Percentiles rank a stretch among this genome's conserved stretches.
These are phyloP conservation scores for Candida schatavii DNA, from an alignment of 805 yeast species.

Conservation along the genomic window DNA sequence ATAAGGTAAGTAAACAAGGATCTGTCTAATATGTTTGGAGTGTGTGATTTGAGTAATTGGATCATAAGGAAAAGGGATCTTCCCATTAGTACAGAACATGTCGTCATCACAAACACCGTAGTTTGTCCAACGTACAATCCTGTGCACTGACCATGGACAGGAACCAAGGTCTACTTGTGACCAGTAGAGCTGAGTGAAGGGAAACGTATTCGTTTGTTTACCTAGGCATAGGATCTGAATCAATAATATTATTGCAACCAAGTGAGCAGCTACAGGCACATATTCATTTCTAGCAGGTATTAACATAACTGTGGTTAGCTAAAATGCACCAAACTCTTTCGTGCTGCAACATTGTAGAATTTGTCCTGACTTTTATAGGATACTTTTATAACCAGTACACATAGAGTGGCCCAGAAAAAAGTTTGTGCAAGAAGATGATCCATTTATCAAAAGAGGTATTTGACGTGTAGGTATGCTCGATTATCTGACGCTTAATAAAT, in stretches of 20 bases:
- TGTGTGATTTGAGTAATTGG: not conserved
- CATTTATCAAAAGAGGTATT: no score
- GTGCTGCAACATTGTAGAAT: no score
- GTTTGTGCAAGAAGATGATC: no score
- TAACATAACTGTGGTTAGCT: no score
- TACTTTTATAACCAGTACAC: no score
- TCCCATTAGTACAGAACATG: not conserved
- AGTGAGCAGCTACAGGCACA: not conserved
- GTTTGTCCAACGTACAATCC: not conserved
- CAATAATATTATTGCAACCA: not conserved
- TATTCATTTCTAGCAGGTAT: no score
- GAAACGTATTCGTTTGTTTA: not conserved
- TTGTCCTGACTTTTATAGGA: no score
- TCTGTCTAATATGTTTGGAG: not conserved
- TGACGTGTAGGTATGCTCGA: no score
- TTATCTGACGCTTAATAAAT: no score
- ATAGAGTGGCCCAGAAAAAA: no score
- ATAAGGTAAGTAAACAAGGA: no score
- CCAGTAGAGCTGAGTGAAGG: slow-evolving; percentile 1
- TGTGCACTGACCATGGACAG: not conserved
- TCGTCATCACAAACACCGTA: not conserved
- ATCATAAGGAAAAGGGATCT: not conserved
- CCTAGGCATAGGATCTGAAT: not conserved
- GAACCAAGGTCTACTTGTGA: not conserved
- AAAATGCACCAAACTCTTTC: no score